A percentile compares a stretch with the other conserved stretches of the same genome.
Conservation (phyloP, 2,329 filamentous ascomycete genomes). For the Neonectria coccinea region DNA sequence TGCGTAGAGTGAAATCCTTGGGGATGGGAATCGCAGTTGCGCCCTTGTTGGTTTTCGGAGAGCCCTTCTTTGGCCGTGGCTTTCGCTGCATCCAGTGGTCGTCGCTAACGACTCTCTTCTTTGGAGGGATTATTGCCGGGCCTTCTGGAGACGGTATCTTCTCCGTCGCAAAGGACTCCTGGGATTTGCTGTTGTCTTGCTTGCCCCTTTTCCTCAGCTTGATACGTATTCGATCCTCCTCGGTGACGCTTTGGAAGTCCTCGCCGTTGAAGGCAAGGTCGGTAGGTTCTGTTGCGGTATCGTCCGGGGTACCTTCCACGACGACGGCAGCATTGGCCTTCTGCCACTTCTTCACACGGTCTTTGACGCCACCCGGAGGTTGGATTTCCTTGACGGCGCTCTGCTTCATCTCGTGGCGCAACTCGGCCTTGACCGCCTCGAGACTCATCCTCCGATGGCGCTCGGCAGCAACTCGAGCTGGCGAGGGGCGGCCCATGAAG, state of each 20-base stretch:
- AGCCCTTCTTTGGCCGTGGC: constrained; percentile 60
- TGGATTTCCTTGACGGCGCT: constrained; percentile 69
- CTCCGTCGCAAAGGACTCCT: constrained; percentile 41
- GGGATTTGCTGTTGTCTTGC: constrained; percentile 48
- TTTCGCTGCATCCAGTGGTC: constrained; percentile 80
- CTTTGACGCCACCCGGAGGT: constrained; percentile 76
- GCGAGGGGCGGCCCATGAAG: constrained; percentile 66
- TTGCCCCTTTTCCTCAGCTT: constrained; percentile 62
- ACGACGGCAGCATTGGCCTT: constrained; percentile 78
- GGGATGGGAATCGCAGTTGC: constrained; percentile 57
- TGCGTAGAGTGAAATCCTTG: constrained; percentile 67
- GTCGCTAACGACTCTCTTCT: constrained; percentile 93
- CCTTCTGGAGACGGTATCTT: constrained; percentile 35
- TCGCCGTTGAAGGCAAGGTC: constrained; percentile 72
- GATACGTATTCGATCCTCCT: constrained; percentile 70
- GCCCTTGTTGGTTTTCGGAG: constrained; percentile 51
- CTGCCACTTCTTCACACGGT: constrained; percentile 88
- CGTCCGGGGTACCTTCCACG: constrained; percentile 62
- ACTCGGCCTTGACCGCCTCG: constrained; percentile 67
- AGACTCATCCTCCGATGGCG: constrained; percentile 67
- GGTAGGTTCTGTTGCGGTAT: constrained; percentile 67
- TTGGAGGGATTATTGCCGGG: constrained; percentile 70
- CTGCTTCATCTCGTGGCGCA: constrained; percentile 67
- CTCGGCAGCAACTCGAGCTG: constrained; percentile 65
- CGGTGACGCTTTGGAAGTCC: constrained; percentile 67